These are phyloP conservation scores for Passiflora organensis DNA, from an alignment of 345 rosid genomes.

Conservation along the genomic window DNA sequence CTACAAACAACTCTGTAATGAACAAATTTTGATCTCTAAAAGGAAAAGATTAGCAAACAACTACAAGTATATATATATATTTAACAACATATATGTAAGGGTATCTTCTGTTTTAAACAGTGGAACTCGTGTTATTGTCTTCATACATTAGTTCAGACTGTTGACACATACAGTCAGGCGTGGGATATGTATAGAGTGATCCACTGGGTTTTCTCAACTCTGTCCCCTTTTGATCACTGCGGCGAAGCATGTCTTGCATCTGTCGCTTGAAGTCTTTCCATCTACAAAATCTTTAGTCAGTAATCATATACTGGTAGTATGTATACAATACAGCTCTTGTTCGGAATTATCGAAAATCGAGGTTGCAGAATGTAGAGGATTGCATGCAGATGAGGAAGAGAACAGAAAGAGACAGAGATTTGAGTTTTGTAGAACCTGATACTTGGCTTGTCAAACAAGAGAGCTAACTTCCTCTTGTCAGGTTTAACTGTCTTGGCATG, in stretches of 20 bases:
- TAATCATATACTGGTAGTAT: too few species aligned
- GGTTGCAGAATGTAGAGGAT: too few species aligned
- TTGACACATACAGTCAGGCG: constrained; percentile 97
- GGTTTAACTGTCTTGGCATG: constrained; percentile 89
- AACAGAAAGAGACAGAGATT: background rate
- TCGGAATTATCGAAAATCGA: too few species aligned
- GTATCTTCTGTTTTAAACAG: too few species aligned
- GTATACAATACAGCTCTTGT: too few species aligned
- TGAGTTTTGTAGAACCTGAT: constrained; percentile 46
- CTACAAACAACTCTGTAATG: too few species aligned
- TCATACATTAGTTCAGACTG: constrained; percentile 26
- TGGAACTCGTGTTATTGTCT: constrained; percentile 1
- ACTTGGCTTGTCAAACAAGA: constrained; percentile 71
- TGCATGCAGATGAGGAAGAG: too few species aligned
- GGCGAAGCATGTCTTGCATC: constrained; percentile 74
- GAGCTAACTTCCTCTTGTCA: constrained; percentile 81
- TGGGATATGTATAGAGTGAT: constrained; percentile 81
- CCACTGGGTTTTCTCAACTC: constrained; percentile 62
- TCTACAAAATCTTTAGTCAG: constrained; percentile 29
- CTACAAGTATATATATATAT: too few species aligned
- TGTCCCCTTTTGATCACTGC: constrained; percentile 63
- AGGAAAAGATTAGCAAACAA: too few species aligned
- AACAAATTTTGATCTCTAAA: too few species aligned
- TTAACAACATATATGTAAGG: too few species aligned
- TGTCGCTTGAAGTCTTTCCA: constrained; percentile 81